These are phyloP conservation scores for Boehmeria nivea DNA, from an alignment of 306 rosid species.

Conservation along the genomic window DNA sequence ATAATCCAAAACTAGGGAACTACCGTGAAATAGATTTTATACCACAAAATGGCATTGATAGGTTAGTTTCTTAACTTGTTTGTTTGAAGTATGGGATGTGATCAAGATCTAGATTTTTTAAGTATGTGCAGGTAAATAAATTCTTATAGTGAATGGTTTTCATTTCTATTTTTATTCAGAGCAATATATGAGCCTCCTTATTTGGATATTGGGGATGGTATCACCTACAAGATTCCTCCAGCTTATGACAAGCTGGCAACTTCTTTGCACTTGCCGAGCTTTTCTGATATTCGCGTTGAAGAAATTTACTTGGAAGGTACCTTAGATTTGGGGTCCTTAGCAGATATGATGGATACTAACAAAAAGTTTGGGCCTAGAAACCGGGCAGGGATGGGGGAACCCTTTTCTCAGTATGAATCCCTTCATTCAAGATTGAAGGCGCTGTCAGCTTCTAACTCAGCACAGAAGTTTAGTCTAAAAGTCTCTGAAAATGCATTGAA, in stretches of 20 bases:
- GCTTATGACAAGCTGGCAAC: constrained; percentile 73
- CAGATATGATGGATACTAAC: constrained; percentile 81
- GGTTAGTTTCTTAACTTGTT: constrained; percentile 36
- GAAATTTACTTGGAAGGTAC: constrained; percentile 85
- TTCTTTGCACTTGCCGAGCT: constrained; percentile 69
- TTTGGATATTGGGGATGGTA: constrained; percentile 85
- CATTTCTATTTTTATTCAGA: constrained; percentile 41
- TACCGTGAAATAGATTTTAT: constrained; percentile 41
- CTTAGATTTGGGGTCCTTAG: constrained; percentile 92
- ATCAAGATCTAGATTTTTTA: not conserved
- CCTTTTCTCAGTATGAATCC: constrained; percentile 61
- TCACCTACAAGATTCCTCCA: constrained; percentile 82
- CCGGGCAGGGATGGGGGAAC: constrained; percentile 81
- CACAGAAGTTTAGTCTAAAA: constrained; percentile 69
- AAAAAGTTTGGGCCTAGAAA: constrained; percentile 56
- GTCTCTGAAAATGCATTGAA: constrained; percentile 60
- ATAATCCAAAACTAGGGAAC: constrained; percentile 50
- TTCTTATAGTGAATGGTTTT: constrained; percentile 1
- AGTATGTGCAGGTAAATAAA: not conserved
- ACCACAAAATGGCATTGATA: constrained; percentile 39
- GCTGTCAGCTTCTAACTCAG: constrained; percentile 48
- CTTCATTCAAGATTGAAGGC: constrained; percentile 78
- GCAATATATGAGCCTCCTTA: constrained; percentile 73
- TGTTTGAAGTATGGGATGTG: constrained; percentile 11
- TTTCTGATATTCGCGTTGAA: constrained; percentile 74